A percentile compares a stretch with the other conserved stretches of the same genome.
Conservation (phyloP, 2,329 filamentous ascomycete genomes). For the Scleromitrula shiraiana region DNA sequence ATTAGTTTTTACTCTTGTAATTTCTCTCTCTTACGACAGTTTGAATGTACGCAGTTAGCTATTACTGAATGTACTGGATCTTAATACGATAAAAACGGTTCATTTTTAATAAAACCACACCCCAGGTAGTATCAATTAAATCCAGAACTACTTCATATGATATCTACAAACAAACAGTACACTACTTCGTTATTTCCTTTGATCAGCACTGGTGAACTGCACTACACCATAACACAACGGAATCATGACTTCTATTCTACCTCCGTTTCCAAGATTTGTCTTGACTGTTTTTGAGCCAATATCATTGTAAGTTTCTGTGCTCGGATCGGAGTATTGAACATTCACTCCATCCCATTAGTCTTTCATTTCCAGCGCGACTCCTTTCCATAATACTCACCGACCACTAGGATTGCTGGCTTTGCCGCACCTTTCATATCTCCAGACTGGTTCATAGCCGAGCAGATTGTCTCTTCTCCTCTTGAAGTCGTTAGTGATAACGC, state of each 20-base stretch:
- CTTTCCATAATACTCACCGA: not conserved
- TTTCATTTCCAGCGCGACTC: constrained; percentile 1
- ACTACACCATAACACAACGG: not conserved
- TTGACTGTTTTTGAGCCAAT: constrained; percentile 48
- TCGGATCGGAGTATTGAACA: not conserved
- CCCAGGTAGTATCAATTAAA: too few species aligned
- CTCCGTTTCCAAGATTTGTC: constrained; percentile 53
- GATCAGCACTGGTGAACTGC: not conserved
- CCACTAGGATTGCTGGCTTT: constrained; percentile 49
- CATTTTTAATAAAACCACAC: too few species aligned
- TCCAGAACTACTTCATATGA: too few species aligned
- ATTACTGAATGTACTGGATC: too few species aligned
- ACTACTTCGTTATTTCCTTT: not conserved
- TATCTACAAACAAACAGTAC: not conserved
- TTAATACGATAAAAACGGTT: too few species aligned
- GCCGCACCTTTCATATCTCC: constrained; percentile 47
- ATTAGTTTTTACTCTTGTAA: too few species aligned
- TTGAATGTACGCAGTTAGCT: too few species aligned
- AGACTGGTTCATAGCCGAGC: constrained; percentile 55
- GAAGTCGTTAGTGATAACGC: constrained; percentile 32
- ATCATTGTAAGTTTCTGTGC: constrained; percentile 18
- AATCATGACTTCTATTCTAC: constrained; percentile 53
- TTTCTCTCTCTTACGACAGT: too few species aligned
- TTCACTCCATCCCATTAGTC: not conserved
- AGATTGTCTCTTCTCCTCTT: constrained; percentile 39